These are phyloP conservation scores for Ilex paraguariensis DNA, from an alignment of 305 asterid genomes.

Conservation along the genomic window DNA sequence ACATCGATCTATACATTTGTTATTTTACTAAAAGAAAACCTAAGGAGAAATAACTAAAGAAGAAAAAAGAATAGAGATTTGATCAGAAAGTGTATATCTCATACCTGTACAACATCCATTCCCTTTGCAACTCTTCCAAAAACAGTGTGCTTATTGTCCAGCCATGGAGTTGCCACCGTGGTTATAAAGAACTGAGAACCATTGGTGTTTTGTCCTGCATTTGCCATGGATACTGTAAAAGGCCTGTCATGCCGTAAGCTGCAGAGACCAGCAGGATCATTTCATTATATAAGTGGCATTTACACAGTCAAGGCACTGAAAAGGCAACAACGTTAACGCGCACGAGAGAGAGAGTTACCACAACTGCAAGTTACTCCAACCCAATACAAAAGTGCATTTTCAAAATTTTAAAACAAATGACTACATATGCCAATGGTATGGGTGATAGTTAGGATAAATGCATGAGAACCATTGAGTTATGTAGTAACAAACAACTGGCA, in stretches of 20 bases:
- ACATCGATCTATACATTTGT: too few species aligned
- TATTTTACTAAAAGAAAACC: too few species aligned
- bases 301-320: not conserved
- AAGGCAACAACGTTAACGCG: not conserved
- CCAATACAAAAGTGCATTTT: too few species aligned
- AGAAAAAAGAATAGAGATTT: slow-evolving; percentile 2
- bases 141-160: slow-evolving; percentile 98
- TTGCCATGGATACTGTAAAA: slow-evolving; percentile 94
- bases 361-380: too few species aligned
- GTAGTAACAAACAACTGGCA: too few species aligned
- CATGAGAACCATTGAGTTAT: too few species aligned
- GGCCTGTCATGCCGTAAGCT: slow-evolving; percentile 96
- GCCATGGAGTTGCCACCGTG: slow-evolving; percentile 97
- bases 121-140: slow-evolving; percentile 93
- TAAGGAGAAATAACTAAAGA: too few species aligned
- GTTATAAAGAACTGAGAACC: slow-evolving; percentile 95
- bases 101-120: slow-evolving; percentile 98
- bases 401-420: too few species aligned
- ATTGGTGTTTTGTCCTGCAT: slow-evolving; percentile 96
- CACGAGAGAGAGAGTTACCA: too few species aligned
- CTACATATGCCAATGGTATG: too few species aligned
- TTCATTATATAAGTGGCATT: not conserved
- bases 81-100: slow-evolving; percentile 1
- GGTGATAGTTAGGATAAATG: too few species aligned
- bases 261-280: slow-evolving; percentile 29